These are phyloP conservation scores for Phaeomoniella chlamydospora DNA, from an alignment of 2,329 filamentous ascomycete genomes.

Conservation along the genomic window DNA sequence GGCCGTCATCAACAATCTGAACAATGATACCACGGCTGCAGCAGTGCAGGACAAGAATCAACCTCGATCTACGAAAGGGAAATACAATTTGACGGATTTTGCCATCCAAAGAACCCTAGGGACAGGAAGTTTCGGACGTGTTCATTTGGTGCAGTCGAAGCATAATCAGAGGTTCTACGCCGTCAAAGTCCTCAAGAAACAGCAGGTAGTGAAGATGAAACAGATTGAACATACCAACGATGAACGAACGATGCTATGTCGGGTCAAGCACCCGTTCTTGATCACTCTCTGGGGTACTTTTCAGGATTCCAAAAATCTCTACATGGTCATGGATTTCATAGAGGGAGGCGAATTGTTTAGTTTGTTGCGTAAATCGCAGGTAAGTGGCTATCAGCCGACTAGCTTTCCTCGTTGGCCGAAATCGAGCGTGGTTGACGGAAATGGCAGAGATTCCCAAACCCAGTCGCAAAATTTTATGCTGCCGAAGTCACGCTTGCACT, in stretches of 20 bases:
- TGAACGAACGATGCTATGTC: slow-evolving; percentile 85
- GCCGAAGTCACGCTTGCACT: slow-evolving; percentile 91
- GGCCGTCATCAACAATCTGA: slow-evolving; percentile 7
- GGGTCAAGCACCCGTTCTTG: slow-evolving; percentile 94
- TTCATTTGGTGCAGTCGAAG: slow-evolving; percentile 92
- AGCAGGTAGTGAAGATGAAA: slow-evolving; percentile 99
- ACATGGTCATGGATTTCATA: slow-evolving; percentile 99
- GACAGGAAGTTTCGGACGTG: slow-evolving; percentile 90
- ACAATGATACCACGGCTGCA: slow-evolving; percentile 14
- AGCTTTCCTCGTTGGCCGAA: neutral
- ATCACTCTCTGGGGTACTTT: slow-evolving; percentile 98
- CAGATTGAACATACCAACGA: slow-evolving; percentile 99
- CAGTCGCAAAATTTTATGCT: slow-evolving; percentile 97
- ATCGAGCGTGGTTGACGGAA: neutral
- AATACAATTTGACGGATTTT: slow-evolving; percentile 90
- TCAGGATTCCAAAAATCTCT: slow-evolving; percentile 85
- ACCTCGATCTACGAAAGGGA: slow-evolving; percentile 72
- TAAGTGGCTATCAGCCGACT: slow-evolving; percentile 27
- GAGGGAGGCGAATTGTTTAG: slow-evolving; percentile 97
- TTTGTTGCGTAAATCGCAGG: slow-evolving; percentile 80
- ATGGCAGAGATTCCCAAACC: slow-evolving; percentile 87
- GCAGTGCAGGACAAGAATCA: slow-evolving; percentile 14
- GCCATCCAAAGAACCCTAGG: slow-evolving; percentile 79
- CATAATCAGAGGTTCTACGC: slow-evolving; percentile 98
- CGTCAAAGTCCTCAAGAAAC: slow-evolving; percentile 96